Evolutionary conservation across 352 stramenopile genomes (phyloP).

Genomic region (Aphanomyces astaci): DNA sequence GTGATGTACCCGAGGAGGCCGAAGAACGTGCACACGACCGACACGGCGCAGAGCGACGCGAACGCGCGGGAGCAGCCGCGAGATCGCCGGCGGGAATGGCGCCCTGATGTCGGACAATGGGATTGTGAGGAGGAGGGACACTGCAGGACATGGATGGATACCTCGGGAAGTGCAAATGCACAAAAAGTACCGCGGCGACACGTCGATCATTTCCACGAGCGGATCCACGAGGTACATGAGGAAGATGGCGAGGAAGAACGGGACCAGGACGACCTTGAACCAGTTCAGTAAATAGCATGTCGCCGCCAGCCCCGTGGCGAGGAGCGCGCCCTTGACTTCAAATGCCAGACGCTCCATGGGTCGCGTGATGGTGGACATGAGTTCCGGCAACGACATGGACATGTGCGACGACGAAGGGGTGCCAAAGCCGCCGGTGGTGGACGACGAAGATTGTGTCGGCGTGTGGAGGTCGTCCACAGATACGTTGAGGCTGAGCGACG

Average conservation of each 20-base stretch:
- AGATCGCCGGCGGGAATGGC: conserved; percentile 63
- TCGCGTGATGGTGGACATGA: conserved; percentile 48
- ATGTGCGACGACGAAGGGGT: neutral
- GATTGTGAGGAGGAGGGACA: neutral
- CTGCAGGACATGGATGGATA: neutral
- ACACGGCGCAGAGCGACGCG: conserved; percentile 71
- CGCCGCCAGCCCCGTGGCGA: conserved; percentile 69
- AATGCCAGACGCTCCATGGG: conserved; percentile 64
- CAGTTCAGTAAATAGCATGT: conserved; percentile 75
- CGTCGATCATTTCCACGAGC: conserved; percentile 81
- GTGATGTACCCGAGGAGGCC: conserved; percentile 81
- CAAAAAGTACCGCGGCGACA: conserved; percentile 80
- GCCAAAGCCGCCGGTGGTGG: neutral
- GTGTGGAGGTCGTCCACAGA: neutral
- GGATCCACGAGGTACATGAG: conserved; percentile 83
- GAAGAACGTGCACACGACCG: conserved; percentile 82
- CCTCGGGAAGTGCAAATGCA: conserved; percentile 72
- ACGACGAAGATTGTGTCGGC: neutral
- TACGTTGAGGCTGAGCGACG: neutral
- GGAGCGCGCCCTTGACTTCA: conserved; percentile 72
- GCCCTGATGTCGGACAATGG: conserved; percentile 26
- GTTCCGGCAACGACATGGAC: conserved; percentile 39
- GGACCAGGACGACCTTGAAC: conserved; percentile 78
- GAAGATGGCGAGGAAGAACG: conserved; percentile 84
- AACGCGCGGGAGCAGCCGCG: conserved; percentile 77